Conservation (phyloP, 2,329 filamentous ascomycete species). For the Furcasterigmium sp. region DNA sequence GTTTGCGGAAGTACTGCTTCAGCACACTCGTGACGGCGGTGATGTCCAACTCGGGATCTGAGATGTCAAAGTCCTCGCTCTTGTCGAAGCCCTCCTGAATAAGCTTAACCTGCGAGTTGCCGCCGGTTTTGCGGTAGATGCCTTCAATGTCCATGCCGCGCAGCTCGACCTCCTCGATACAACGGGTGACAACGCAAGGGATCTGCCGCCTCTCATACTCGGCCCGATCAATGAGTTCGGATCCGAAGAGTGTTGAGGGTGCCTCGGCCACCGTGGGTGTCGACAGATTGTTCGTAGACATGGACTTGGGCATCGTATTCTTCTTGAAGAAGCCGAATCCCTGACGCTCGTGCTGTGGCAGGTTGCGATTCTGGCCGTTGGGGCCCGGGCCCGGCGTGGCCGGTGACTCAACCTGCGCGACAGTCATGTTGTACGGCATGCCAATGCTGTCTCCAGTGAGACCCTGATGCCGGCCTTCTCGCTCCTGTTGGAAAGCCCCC, state of each 20-base stretch:
- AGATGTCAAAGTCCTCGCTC: slow-evolving; percentile 82
- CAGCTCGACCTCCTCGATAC: slow-evolving; percentile 93
- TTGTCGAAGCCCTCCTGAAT: slow-evolving; percentile 91
- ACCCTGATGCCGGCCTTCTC: slow-evolving; percentile 46
- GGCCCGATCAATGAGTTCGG: slow-evolving; percentile 78
- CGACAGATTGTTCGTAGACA: slow-evolving; percentile 35
- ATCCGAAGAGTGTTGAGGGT: slow-evolving; percentile 71
- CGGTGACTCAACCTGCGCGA: slow-evolving; percentile 47
- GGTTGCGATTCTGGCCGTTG: slow-evolving; percentile 21
- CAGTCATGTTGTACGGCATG: slow-evolving; percentile 66
- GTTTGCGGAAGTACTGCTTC: slow-evolving; percentile 95
- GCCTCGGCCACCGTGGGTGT: slow-evolving; percentile 39
- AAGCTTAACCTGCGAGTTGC: slow-evolving; percentile 81
- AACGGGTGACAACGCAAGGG: slow-evolving; percentile 83
- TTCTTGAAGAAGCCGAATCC: slow-evolving; percentile 70
- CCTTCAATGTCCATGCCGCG: slow-evolving; percentile 97
- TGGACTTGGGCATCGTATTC: slow-evolving; percentile 45
- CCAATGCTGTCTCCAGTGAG: slow-evolving; percentile 60
- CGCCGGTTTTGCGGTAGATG: slow-evolving; percentile 96
- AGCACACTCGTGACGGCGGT: slow-evolving; percentile 92
- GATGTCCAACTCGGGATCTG: slow-evolving; percentile 89
- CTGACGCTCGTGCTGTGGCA: slow-evolving; percentile 35
- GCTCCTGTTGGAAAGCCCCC: slow-evolving; percentile 58
- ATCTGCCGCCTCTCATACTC: slow-evolving; percentile 87
- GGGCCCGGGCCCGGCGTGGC: slow-evolving; percentile 16